These are phyloP conservation scores for Rhynchosporium secalis DNA, from an alignment of 2,329 filamentous ascomycete species.

Conservation along the genomic window DNA sequence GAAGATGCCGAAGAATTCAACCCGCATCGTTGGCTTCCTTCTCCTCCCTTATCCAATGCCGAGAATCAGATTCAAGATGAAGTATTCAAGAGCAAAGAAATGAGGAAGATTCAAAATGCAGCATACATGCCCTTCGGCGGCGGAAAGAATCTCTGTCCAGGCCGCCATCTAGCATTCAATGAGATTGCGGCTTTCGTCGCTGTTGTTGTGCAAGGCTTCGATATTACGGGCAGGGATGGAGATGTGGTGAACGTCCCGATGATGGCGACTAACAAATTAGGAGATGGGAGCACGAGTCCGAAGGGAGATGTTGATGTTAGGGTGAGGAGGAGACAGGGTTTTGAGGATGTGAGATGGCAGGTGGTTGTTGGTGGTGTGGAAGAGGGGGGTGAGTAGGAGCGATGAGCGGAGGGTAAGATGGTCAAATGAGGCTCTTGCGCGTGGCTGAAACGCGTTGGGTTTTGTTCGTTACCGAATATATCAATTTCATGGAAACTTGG, in stretches of 20 bases:
- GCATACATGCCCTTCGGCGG: slow-evolving; percentile 43
- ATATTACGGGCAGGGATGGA: slow-evolving; percentile 26
- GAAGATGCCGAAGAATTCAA: slow-evolving; percentile 45
- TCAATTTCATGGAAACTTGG: too few relatives aligned
- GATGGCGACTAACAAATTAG: slow-evolving; percentile 16
- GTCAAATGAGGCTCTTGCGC: not conserved
- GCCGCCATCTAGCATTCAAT: slow-evolving; percentile 42
- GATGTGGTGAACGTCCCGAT: slow-evolving; percentile 19
- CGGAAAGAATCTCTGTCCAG: slow-evolving; percentile 43
- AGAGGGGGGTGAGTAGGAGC: not conserved
- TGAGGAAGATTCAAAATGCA: slow-evolving; percentile 17
- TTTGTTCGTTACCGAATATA: too few relatives aligned
- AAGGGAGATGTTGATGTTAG: slow-evolving; percentile 21
- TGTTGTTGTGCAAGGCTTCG: slow-evolving; percentile 40
- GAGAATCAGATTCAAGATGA: slow-evolving; percentile 2
- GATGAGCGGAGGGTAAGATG: not conserved
- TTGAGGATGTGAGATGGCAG: slow-evolving; percentile 25
- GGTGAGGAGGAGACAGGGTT: slow-evolving; percentile 27
- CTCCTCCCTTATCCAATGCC: not conserved
- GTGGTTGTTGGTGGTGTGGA: slow-evolving; percentile 15
- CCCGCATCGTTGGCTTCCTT: slow-evolving; percentile 43
- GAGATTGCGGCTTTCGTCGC: slow-evolving; percentile 42
- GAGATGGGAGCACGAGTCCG: slow-evolving; percentile 24
- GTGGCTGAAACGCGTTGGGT: not conserved
- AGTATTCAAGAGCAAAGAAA: slow-evolving; percentile 21